Evolutionary conservation across 1,284 basidiomycete genomes (phyloP), one percentile per base, ranked within the genome.

Genomic region (Hemileia vastatrix): DNA sequence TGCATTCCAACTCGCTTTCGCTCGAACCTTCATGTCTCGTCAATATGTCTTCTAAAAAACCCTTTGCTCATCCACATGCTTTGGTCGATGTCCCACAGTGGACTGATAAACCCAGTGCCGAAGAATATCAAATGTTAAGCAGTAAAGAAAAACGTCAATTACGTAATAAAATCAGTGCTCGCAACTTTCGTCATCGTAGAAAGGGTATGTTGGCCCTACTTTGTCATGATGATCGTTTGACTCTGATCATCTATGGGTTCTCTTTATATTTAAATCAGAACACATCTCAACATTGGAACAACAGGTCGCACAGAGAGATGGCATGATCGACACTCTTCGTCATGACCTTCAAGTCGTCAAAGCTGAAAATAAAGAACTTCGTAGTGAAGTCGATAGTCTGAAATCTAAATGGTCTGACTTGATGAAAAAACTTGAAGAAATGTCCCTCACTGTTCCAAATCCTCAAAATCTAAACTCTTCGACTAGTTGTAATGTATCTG

Each of bases 61-160:
- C n/a, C n/a, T n/a, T n/a, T n/a, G n/a, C 57, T 23, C 57, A 60
- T 50, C 48, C 57, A 15, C 57, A 53, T 45, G 21, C 57, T 23
- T 44, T 60, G 23, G 24, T 60, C n/a, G 44, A 52, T 5, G 57
- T 53, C 6, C 57, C 57, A 2, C 49, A 60, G 9, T 60, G 57
- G 57, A 40, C 52, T 15, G 57, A 60, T 19, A 60, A 53, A 61
- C 88, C 88, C 0, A 83, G 84, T 15, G 86, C 91, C 0, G 92
- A 96, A 70, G 91, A 94, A 70, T 96, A 96, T 80, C 87, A 89
- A 77, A 95, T 91, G 78, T 87, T 98, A 81, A 85, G 84, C 18
- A 87, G 85, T 74, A 97, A 96, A 79, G 93, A 97, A 79, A 97
- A 97, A 78, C 80, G 94, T 15, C 94, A 97, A 77, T 80, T 97